Evolutionary conservation across 345 rosid genomes (phyloP).

Genomic region (Gossypium arboreum): DNA sequence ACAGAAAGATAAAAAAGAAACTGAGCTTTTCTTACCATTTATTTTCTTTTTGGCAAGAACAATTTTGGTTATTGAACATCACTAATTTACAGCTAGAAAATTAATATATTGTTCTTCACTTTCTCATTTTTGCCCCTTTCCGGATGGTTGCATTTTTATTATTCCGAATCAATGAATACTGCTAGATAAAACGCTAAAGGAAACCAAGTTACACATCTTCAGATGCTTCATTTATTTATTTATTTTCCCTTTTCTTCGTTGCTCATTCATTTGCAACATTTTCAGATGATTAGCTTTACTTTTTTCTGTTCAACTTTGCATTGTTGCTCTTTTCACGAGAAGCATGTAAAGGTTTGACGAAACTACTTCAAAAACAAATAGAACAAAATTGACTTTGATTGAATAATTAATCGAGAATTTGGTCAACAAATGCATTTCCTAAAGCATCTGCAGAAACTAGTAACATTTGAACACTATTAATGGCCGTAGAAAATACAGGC

Average conservation of each 20-base stretch:
- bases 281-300: background rate
- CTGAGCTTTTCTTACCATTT: slow-evolving; percentile 1
- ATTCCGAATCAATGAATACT: background rate
- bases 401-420: background rate
- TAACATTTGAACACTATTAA: background rate
- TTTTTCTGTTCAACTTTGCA: background rate
- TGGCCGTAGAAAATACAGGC: background rate
- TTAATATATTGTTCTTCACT: background rate
- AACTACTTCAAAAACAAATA: background rate
- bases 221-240: background rate
- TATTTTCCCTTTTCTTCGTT: background rate
- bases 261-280: background rate
- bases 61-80: slow-evolving; percentile 4
- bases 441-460: background rate
- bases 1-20: slow-evolving; percentile 27
- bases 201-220: background rate
- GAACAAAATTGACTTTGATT: background rate
- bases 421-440: background rate
- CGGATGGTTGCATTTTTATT: background rate
- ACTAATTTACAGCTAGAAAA: background rate
- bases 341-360: background rate
- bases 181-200: background rate
- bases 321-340: background rate
- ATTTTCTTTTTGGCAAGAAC: background rate
- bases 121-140: background rate